These are phyloP conservation scores for Umbilicus rupestris DNA, from an alignment of 164 flowering plant species.

Conservation along the genomic window DNA sequence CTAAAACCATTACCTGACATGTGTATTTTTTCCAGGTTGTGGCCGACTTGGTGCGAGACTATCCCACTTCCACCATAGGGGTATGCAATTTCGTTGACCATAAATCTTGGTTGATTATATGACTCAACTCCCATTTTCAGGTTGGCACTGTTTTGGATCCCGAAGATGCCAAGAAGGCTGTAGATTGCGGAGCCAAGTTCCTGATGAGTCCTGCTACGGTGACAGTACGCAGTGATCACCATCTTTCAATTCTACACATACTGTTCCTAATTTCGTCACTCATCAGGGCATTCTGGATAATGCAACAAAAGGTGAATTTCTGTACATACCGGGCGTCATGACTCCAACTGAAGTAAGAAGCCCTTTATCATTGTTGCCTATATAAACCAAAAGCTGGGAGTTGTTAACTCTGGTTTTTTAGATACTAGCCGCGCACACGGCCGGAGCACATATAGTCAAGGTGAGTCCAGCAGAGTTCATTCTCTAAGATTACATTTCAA, in stretches of 20 bases:
- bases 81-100: too few species aligned
- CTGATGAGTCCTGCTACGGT: constrained; percentile 78
- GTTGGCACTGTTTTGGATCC: constrained; percentile 61
- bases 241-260: not conserved
- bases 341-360: constrained; percentile 73
- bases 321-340: constrained; percentile 83
- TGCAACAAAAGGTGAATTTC: constrained; percentile 27
- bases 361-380: not conserved
- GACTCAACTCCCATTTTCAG: constrained; percentile 18
- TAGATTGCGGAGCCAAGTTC: constrained; percentile 66
- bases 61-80: constrained; percentile 52
- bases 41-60: constrained; percentile 36
- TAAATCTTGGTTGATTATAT: too few species aligned
- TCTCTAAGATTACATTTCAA: not conserved
- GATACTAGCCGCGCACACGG: constrained; percentile 35
- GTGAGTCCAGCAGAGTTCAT: constrained; percentile 16
- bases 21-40: constrained; percentile 31
- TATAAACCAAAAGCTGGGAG: not conserved
- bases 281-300: constrained; percentile 45
- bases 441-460: constrained; percentile 52
- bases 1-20: too few species aligned
- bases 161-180: constrained; percentile 50
- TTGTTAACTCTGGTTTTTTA: constrained; percentile 14
- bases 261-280: not conserved
- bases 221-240: constrained; percentile 26